Evolutionary conservation across 371 early-diverging fungal species (phyloP), one percentile per base, ranked within the genome.

Genomic region (Apophysomyces trapeziformis): DNA sequence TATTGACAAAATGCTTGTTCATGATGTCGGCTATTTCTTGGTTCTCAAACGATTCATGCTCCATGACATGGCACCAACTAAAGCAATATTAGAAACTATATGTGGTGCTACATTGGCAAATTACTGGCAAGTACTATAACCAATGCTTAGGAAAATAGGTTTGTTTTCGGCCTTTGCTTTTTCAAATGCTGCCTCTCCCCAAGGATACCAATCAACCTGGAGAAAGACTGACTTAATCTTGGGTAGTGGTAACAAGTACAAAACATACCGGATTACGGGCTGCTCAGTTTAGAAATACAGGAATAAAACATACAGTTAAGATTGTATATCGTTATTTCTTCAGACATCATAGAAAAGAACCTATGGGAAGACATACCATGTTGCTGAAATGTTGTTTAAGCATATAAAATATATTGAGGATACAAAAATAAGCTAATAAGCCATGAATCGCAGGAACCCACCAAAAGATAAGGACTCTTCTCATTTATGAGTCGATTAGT

Each of bases 61-160:
- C 84, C 90, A 89, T 88, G 16, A 89, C 90, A 75, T 88, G 87
- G 64, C 89, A 90, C 90, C 90, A 89, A 58, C 83, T 82, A 32
- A 47, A 62, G 32, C 16, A 1, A 13, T 13, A 47, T 45, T 21
- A 43, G 0, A 6, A 5, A 26, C 6, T 41, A 3, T 36, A 2
- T 32, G 57, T 13, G 13, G 35, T 4, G 35, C 21, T 50, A 26
- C 13, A 46, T 9, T 14, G 18, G 26, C 54, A 57, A 62, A 68
- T 72, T 76, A 82, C 83, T 88, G 90, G 71, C 90, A 90, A 18
- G 89, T 89, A 37, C 86, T 84, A 68, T 90, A 90, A 13, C 90
- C 90, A 13, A 90, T 80, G 60, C 86, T 86, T 35, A 90, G 65
- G 60, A 90, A 86, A 32, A 89, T 88, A n/a, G 85, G 83, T 65